phyloP scores from a whole-genome alignment of 306 rosid species.

The Citrullus colocynthis region DNA sequence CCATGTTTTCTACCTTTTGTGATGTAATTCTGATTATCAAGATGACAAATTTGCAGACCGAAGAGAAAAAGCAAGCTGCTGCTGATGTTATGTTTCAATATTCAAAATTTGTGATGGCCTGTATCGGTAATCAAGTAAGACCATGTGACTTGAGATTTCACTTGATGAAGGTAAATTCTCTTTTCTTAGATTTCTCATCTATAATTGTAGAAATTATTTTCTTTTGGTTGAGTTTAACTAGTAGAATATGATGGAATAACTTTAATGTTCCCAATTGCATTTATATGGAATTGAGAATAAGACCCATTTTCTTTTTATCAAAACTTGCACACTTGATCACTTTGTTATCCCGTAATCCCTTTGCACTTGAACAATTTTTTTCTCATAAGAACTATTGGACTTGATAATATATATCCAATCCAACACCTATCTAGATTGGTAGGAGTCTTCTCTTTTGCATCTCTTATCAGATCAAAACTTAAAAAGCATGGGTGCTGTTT shows the following conservation, averaged over 20 bases:
- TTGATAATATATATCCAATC: background rate
- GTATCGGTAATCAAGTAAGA: slow-evolving; percentile 59
- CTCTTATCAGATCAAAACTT: background rate
- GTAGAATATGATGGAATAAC: background rate
- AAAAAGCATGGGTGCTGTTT: background rate
- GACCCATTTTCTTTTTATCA: background rate
- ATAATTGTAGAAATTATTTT: slow-evolving; percentile 5
- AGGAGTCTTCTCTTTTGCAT: background rate
- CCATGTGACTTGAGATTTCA: slow-evolving; percentile 80
- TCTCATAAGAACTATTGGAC: background rate
- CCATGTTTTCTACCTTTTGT: background rate
- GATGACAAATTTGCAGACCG: slow-evolving; percentile 31
- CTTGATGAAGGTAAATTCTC: slow-evolving; percentile 71
- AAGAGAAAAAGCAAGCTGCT: slow-evolving; percentile 72
- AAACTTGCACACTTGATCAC: background rate
- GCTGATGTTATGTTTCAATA: slow-evolving; percentile 74
- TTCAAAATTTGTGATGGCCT: slow-evolving; percentile 74
- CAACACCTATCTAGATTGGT: background rate
- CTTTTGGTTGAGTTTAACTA: slow-evolving; percentile 1
- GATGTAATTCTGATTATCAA: slow-evolving; percentile 5
- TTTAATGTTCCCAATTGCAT: background rate
- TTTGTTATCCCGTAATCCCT: background rate
- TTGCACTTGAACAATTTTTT: background rate
- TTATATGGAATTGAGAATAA: background rate
- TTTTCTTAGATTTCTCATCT: background rate